Evolutionary conservation across 2,329 filamentous ascomycete genomes (phyloP).

Genomic region (Lecanicillium sp.): DNA sequence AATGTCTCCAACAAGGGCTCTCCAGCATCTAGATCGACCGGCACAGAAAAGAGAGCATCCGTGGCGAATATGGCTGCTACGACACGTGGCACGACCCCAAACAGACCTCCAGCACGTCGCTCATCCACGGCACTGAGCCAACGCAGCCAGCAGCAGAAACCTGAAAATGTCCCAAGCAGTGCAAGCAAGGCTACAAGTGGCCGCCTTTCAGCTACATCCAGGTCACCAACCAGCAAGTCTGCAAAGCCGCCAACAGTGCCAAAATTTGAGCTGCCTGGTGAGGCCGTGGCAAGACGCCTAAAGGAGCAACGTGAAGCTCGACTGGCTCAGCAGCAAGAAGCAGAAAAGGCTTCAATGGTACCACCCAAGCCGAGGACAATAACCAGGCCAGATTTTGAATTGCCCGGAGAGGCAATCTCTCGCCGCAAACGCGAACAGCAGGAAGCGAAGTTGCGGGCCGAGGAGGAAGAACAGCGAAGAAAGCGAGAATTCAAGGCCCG

Average conservation of each 20-base stretch:
- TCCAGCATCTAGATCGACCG: slow-evolving; percentile 4
- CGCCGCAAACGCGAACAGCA: slow-evolving; percentile 46
- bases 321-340: slow-evolving; percentile 25
- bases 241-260: slow-evolving; percentile 45
- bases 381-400: slow-evolving; percentile 49
- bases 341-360: slow-evolving; percentile 25
- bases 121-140: slow-evolving; percentile 30
- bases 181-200: background rate
- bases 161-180: slow-evolving; percentile 6
- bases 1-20: slow-evolving; percentile 6
- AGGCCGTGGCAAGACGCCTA: slow-evolving; percentile 48
- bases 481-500: slow-evolving; percentile 57
- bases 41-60: slow-evolving; percentile 18
- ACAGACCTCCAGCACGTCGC: slow-evolving; percentile 32
- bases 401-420: slow-evolving; percentile 54
- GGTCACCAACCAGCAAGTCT: slow-evolving; percentile 31
- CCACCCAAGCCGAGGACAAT: slow-evolving; percentile 39
- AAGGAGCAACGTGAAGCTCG: slow-evolving; percentile 53
- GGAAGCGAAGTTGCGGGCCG: slow-evolving; percentile 43
- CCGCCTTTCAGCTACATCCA: background rate
- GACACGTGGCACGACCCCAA: slow-evolving; percentile 30
- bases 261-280: slow-evolving; percentile 55
- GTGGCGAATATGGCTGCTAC: slow-evolving; percentile 28
- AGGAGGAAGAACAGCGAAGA: slow-evolving; percentile 52
- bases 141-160: slow-evolving; percentile 11